These are phyloP conservation scores for Phytopythium boreale DNA, from an alignment of 352 stramenopile genomes.

Conservation along the genomic window DNA sequence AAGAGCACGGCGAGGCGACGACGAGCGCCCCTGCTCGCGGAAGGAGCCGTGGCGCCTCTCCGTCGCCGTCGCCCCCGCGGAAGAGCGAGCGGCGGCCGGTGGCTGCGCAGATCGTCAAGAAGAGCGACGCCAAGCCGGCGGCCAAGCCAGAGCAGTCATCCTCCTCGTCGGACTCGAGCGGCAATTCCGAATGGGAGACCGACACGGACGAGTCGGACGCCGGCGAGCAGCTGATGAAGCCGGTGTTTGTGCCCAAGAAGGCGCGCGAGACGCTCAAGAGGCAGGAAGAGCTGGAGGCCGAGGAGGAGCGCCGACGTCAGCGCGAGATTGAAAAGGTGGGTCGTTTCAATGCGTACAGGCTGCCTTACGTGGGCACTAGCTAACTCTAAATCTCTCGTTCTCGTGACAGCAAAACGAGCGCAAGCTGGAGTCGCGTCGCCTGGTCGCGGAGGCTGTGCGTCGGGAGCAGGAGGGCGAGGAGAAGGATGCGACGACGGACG, in stretches of 20 bases:
- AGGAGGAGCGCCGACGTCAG: constrained; percentile 63
- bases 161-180: constrained; percentile 42
- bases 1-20: constrained; percentile 6
- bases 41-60: background rate
- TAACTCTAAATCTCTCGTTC: background rate
- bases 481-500: constrained; percentile 58
- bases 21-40: background rate
- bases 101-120: constrained; percentile 37
- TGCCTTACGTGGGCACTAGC: background rate
- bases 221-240: constrained; percentile 83
- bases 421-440: constrained; percentile 68
- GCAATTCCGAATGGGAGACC: constrained; percentile 75
- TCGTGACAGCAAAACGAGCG: constrained; percentile 31
- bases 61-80: background rate
- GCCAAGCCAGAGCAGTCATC: constrained; percentile 4
- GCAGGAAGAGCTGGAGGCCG: constrained; percentile 71
- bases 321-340: constrained; percentile 50
- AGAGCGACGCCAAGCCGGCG: constrained; percentile 8
- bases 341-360: background rate
- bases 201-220: constrained; percentile 76
- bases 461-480: constrained; percentile 53
- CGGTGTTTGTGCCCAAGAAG: constrained; percentile 91
- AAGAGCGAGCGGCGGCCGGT: constrained; percentile 20
- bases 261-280: constrained; percentile 80
- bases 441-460: constrained; percentile 74